These are phyloP conservation scores for Phytophthora megakarya DNA, from an alignment of 352 stramenopile species.

Conservation along the genomic window DNA sequence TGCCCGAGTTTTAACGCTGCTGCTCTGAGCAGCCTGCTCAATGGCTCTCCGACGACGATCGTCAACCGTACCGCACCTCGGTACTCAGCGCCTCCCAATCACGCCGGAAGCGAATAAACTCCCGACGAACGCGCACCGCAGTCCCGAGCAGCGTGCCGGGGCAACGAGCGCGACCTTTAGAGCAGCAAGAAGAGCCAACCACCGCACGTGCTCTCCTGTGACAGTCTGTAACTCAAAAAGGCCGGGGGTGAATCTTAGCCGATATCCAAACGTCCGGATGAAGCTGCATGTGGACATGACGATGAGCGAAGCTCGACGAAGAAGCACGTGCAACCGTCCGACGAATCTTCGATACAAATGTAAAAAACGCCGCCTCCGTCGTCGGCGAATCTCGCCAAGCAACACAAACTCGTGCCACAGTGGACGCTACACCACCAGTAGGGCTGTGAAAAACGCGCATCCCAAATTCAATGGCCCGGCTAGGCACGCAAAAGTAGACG, in stretches of 20 bases:
- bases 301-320: too few species aligned
- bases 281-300: too few species aligned
- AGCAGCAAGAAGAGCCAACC: conserved; percentile 24
- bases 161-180: conserved; percentile 11
- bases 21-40: too few species aligned
- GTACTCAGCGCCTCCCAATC: conserved; percentile 10
- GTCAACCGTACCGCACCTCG: not conserved
- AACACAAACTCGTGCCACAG: not conserved
- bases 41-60: not conserved
- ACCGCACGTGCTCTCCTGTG: conserved; percentile 29
- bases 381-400: conserved; percentile 4
- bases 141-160: not conserved
- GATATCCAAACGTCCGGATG: too few species aligned
- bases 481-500: conserved; percentile 20
- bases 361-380: too few species aligned
- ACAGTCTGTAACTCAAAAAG: too few species aligned
- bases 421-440: conserved; percentile 8
- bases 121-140: conserved; percentile 20
- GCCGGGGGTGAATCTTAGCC: too few species aligned
- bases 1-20: too few species aligned
- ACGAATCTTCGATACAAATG: too few species aligned
- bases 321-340: too few species aligned
- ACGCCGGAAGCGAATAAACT: conserved; percentile 1
- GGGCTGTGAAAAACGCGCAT: conserved; percentile 24
- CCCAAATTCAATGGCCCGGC: conserved; percentile 24